Conservation (phyloP, 257 asterid genomes). For the Nicotiana noctiflora region DNA sequence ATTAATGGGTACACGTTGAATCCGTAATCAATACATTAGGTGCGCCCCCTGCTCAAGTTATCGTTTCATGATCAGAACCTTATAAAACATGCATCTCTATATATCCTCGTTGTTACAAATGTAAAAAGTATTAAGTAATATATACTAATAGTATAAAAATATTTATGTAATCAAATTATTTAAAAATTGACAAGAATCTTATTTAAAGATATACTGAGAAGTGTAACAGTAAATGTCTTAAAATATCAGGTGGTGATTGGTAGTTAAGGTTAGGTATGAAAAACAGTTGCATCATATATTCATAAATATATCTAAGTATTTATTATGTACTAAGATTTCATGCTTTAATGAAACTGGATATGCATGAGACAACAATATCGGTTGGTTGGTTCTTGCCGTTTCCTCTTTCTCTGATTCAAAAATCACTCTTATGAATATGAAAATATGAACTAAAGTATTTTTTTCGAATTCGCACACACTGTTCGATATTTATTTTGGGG, state of each 20-base stretch:
- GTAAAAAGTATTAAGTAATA: background rate
- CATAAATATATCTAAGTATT: background rate
- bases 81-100: too few species aligned
- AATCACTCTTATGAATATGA: too few species aligned
- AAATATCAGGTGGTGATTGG: background rate
- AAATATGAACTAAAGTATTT: too few species aligned
- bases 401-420: too few species aligned
- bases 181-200: background rate
- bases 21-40: too few species aligned
- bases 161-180: background rate
- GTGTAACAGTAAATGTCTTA: background rate
- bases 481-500: too few species aligned
- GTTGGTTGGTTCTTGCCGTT: conserved; percentile 1
- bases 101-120: too few species aligned
- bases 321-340: conserved; percentile 8
- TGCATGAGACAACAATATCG: conserved; percentile 13
- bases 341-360: background rate
- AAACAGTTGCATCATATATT: background rate
- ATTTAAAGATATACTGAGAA: background rate
- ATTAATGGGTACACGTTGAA: too few species aligned
- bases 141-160: background rate
- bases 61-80: too few species aligned
- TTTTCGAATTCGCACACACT: too few species aligned
- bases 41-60: too few species aligned
- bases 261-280: conserved; percentile 7